Evolutionary conservation across 257 asterid species (phyloP), one percentile per base, ranked within the genome.

Genomic region (Galeopsis tetrahit): DNA sequence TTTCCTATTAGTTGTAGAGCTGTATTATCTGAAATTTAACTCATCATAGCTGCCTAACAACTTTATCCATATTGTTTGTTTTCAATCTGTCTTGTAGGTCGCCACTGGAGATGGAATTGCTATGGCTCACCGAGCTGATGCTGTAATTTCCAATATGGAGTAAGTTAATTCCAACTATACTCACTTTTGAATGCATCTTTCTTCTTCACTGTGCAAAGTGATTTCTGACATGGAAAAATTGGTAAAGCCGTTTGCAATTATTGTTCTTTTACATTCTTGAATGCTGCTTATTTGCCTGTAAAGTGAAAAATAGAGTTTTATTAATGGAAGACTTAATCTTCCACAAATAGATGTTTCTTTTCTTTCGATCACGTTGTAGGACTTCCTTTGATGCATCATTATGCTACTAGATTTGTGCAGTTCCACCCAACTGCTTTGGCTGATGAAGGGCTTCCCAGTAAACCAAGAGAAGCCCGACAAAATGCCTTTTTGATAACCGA

Each of bases 91-190:
- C 38, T 35, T 73, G 66, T 73, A 95, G 99, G 97, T 95, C 3
- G 98, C 99, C 58, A 95, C 98, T 53, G 99, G 99, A 56, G 99
- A 92, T 88, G 99, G 99, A 78, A 92, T 92, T 17, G 99, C 99
- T 42, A 95, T 95, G 96, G 94, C 96, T 61, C 98, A 88, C 80
- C 89, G 99, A 82, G 98, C 99, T 73, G 86, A 88, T 78, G 96
- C 99, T 64, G 90, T 95, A 44, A 90, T 95, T 77, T 95, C 99
- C 28, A 95, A 95, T 74, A 90, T 95, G 99, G 99, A 95, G 99
- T 95, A 84, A 88, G 99, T 80, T 67, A 61, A 17, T 76, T 75
- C 71, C 61, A 10, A 33, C 61, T 58, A 31, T 73, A 2, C 43
- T 11, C 43, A 31, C 14, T 61, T 53, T 39, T 64, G 52, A 73